Conservation (phyloP, 495 filamentous ascomycete species). For the Tetracladium marchalianum region DNA sequence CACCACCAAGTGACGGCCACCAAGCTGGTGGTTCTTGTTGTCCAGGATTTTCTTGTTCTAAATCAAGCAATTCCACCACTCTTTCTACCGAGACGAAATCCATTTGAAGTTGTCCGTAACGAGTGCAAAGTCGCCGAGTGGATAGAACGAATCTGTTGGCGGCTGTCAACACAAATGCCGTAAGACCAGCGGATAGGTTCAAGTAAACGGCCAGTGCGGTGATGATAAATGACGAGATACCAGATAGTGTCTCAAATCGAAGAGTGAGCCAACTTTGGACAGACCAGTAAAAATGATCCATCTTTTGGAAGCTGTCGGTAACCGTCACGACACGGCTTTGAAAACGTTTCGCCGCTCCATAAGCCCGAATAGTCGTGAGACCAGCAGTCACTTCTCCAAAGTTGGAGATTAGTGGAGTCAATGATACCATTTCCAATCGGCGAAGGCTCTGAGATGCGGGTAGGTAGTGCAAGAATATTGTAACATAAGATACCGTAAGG, state of each 20-base stretch:
- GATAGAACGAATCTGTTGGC: slow-evolving; percentile 53
- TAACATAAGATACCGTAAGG: slow-evolving; percentile 52
- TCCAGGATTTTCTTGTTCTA: slow-evolving; percentile 63
- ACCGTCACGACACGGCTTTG: slow-evolving; percentile 64
- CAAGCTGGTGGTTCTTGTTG: slow-evolving; percentile 54
- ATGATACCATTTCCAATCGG: slow-evolving; percentile 72
- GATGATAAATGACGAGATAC: slow-evolving; percentile 57
- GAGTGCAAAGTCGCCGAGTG: slow-evolving; percentile 62
- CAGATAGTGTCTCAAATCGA: slow-evolving; percentile 64
- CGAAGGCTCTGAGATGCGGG: slow-evolving; percentile 75
- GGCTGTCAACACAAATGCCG: slow-evolving; percentile 63
- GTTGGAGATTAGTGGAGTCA: slow-evolving; percentile 75
- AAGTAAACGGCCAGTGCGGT: slow-evolving; percentile 62
- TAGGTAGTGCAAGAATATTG: slow-evolving; percentile 63
- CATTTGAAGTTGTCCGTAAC: slow-evolving; percentile 79
- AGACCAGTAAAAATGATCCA: slow-evolving; percentile 90
- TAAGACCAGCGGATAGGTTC: slow-evolving; percentile 57
- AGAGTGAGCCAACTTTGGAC: slow-evolving; percentile 73
- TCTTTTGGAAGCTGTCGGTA: slow-evolving; percentile 76
- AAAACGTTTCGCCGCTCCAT: slow-evolving; percentile 62
- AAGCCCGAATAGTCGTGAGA: slow-evolving; percentile 69
- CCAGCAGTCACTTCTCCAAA: slow-evolving; percentile 75
- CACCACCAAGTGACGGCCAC: slow-evolving; percentile 62
- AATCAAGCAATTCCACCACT: slow-evolving; percentile 63
- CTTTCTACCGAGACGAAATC: slow-evolving; percentile 82